Evolutionary conservation across 2,329 filamentous ascomycete species (phyloP), one percentile per base, ranked within the genome.

Genomic region (Colletotrichum tanaceti): DNA sequence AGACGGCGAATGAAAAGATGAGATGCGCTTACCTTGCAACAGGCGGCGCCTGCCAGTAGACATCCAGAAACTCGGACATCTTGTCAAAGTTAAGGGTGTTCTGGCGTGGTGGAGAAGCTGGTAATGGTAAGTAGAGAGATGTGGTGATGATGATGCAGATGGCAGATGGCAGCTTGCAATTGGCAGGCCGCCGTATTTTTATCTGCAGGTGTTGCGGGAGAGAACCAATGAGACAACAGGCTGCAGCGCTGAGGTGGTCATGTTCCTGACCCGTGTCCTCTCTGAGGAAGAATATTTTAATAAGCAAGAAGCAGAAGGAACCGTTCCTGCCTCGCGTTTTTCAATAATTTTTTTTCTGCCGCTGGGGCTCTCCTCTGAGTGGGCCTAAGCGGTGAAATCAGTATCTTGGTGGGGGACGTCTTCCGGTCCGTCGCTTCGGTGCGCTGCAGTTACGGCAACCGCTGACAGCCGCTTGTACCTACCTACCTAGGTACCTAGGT

Each of bases 21-120:
- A 4, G 41, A 10, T 35, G 20, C 39, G 66, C 80, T 75, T 77
- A 83, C 82, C 82, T 80, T 70, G 82, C 75, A 70, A 84, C 74
- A 57, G 79, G 75, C 44, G 82, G 81, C 72, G 79, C 71, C 70
- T 76, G 78, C 80, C 79, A 80, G 74, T 79, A 83, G 69, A 73
- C 75, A 39, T 77, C 76, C 59, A 74, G 57, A 22, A 75, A 52
- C 35, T 72, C 68, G 38, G 71, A 70, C 70, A 70, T 70, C 38
- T 58, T 70, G 63, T 53, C 53, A 54, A 52, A 63, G 62, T 61
- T 38, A 57, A 64, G 32, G 28, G 20, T 57, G 18, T 58, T 49
- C 43, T 32, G 20, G 43, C 22, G 57, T n/a, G 14, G 32, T 18
- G 46, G n/a, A 24, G n/a, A 24, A 43, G 39, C 50, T 53, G 52